These are phyloP conservation scores for Spathaspora gorwiae DNA, from an alignment of 805 yeast genomes.

Conservation along the genomic window DNA sequence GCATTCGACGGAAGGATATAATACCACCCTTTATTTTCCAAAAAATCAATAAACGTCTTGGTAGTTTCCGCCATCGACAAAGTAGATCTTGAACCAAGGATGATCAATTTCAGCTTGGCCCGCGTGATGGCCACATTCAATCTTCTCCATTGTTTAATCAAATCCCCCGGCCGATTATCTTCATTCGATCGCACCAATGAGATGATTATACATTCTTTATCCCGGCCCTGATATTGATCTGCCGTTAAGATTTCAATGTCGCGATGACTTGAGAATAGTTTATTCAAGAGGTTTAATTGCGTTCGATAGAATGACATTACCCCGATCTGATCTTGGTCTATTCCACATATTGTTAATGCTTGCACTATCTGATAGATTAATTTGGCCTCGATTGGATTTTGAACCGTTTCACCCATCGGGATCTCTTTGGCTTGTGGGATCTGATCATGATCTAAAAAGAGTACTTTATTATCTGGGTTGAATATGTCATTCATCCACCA, in stretches of 20 bases:
- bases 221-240: slow-evolving; percentile 94
- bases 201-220: slow-evolving; percentile 84
- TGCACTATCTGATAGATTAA: slow-evolving; percentile 60
- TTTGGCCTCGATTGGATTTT: slow-evolving; percentile 69
- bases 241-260: slow-evolving; percentile 83
- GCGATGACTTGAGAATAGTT: slow-evolving; percentile 20
- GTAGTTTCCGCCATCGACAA: slow-evolving; percentile 49
- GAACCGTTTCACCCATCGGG: slow-evolving; percentile 59
- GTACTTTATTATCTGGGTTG: slow-evolving; percentile 53
- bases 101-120: slow-evolving; percentile 75
- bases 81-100: slow-evolving; percentile 74
- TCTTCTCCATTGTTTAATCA: slow-evolving; percentile 84
- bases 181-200: slow-evolving; percentile 83
- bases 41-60: slow-evolving; percentile 54
- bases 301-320: slow-evolving; percentile 86
- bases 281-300: slow-evolving; percentile 47
- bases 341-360: slow-evolving; percentile 56
- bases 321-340: slow-evolving; percentile 60
- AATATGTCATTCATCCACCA: slow-evolving; percentile 59
- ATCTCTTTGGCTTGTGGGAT: slow-evolving; percentile 53
- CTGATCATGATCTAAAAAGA: slow-evolving; percentile 76
- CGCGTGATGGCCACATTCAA: slow-evolving; percentile 93
- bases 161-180: slow-evolving; percentile 62
- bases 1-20: slow-evolving; percentile 49
- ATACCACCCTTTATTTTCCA: slow-evolving; percentile 60